These are phyloP conservation scores for Chalciporus pseudorubinellus DNA, from an alignment of 768 basidiomycete genomes.

Conservation along the genomic window DNA sequence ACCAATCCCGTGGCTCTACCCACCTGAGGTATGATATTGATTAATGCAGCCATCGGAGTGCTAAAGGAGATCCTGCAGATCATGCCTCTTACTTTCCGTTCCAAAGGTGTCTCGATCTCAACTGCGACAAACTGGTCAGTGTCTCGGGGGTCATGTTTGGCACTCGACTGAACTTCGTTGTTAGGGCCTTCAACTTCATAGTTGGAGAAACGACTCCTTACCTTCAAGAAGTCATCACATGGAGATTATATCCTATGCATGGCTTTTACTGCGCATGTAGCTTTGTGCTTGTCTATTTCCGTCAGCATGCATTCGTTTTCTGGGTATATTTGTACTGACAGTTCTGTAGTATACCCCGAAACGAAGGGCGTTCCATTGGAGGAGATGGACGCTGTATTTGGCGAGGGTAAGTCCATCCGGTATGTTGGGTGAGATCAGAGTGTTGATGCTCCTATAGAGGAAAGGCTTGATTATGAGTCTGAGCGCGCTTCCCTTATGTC, in stretches of 20 bases:
- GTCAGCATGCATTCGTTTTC: conserved; percentile 41
- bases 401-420: conserved; percentile 57
- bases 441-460: conserved; percentile 39
- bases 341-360: conserved; percentile 70
- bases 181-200: conserved; percentile 79
- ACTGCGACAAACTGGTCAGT: conserved; percentile 77
- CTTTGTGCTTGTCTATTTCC: conserved; percentile 81
- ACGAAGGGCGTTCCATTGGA: conserved; percentile 85
- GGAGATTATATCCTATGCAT: conserved; percentile 95
- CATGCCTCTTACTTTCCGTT: conserved; percentile 84
- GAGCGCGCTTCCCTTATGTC: conserved; percentile 56
- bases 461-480: conserved; percentile 64
- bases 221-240: conserved; percentile 82
- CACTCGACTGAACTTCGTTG: conserved; percentile 11
- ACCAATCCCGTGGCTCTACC: conserved; percentile 84
- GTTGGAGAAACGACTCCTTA: conserved; percentile 87
- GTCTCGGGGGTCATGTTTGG: neutral
- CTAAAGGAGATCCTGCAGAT: conserved; percentile 48
- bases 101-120: conserved; percentile 93
- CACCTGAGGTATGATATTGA: conserved; percentile 61
- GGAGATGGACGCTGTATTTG: conserved; percentile 89
- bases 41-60: neutral
- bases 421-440: conserved; percentile 12
- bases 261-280: conserved; percentile 88
- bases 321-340: conserved; percentile 6